Conservation (phyloP, 2,329 filamentous ascomycete species). For the Pyrenophora graminea region DNA sequence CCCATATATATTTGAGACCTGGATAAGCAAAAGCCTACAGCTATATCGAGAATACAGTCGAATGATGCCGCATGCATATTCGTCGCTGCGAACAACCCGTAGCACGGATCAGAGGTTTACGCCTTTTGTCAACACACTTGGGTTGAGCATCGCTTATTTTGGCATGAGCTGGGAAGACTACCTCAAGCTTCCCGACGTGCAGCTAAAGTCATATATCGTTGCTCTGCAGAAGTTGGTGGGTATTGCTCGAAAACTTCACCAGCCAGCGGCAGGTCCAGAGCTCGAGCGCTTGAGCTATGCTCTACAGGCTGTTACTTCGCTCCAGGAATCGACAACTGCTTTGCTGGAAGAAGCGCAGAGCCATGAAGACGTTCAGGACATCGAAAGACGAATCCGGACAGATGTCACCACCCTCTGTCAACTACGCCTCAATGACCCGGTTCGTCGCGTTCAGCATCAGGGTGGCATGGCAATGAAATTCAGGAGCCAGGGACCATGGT, state of each 20-base stretch:
- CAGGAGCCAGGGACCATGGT: constrained; percentile 38
- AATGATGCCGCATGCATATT: constrained; percentile 29
- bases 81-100: constrained; percentile 29
- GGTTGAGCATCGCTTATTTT: constrained; percentile 29
- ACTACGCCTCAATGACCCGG: constrained; percentile 22
- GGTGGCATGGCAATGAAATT: constrained; percentile 34
- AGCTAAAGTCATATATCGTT: constrained; percentile 29
- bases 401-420: constrained; percentile 19
- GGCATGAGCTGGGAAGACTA: constrained; percentile 38
- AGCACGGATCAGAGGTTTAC: constrained; percentile 28
- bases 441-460: constrained; percentile 28
- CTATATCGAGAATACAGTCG: constrained; percentile 32
- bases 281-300: constrained; percentile 16
- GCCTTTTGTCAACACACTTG: constrained; percentile 32
- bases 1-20: constrained; percentile 27
- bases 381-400: constrained; percentile 31
- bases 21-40: constrained; percentile 24
- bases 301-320: constrained; percentile 18
- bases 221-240: constrained; percentile 20
- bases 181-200: constrained; percentile 26
- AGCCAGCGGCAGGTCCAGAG: constrained; percentile 9
- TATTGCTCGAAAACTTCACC: constrained; percentile 5
- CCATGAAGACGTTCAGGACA: constrained; percentile 29
- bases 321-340: constrained; percentile 13
- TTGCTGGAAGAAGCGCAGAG: constrained; percentile 22